A percentile compares a stretch with the other conserved stretches of the same genome.
Conservation (phyloP, 495 filamentous ascomycete species). For the Cenococcum geophilum region DNA sequence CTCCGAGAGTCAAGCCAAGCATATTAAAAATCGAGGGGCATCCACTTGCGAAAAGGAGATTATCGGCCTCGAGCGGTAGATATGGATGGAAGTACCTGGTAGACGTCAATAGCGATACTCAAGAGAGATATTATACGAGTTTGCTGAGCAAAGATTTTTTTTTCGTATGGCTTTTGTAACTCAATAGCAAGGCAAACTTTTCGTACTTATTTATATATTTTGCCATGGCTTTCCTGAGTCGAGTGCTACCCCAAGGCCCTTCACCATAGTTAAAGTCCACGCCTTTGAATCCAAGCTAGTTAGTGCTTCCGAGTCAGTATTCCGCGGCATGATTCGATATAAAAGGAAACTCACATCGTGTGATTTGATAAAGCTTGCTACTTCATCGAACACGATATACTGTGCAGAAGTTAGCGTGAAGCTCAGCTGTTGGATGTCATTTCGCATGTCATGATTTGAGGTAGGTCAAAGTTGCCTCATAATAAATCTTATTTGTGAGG, state of each 20-base stretch:
- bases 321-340: no score
- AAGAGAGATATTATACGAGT: no score
- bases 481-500: no score
- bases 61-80: constrained; percentile 4
- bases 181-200: neutral
- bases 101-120: neutral
- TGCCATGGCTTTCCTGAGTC: constrained; percentile 29
- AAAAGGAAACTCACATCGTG: no score
- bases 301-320: neutral
- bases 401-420: neutral
- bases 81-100: constrained; percentile 25
- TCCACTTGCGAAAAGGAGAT: constrained; percentile 26
- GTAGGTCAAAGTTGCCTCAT: no score
- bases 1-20: constrained; percentile 24
- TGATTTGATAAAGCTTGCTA: constrained; percentile 12
- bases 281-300: constrained; percentile 1
- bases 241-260: constrained; percentile 27
- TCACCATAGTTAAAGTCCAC: constrained; percentile 31
- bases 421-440: neutral
- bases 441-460: no score
- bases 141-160: no score
- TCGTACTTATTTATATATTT: constrained; percentile 26
- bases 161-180: no score
- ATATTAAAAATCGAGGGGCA: constrained; percentile 23
- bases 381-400: constrained; percentile 7